phyloP scores from a whole-genome alignment of 1,139 yeast species.

The Candida sanyaensis region DNA sequence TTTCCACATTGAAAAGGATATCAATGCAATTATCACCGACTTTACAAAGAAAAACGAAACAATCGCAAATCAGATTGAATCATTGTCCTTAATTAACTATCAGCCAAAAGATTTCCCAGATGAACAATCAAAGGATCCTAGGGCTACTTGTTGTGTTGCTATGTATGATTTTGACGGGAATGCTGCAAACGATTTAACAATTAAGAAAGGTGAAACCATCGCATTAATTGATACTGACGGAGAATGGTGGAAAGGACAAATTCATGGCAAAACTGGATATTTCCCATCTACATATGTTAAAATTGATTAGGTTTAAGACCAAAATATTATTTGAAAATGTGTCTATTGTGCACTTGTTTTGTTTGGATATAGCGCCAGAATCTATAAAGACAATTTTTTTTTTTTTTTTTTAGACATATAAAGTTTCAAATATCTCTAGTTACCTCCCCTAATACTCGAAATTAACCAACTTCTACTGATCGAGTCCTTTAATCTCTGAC shows the following conservation, averaged over 20 bases:
- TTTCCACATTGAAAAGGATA: slow-evolving; percentile 2
- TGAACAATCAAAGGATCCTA: not conserved
- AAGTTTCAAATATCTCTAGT: not conserved
- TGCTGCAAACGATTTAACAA: slow-evolving; percentile 48
- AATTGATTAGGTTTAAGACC: not conserved
- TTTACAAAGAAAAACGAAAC: slow-evolving; percentile 15
- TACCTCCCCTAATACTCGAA: slow-evolving; percentile 13
- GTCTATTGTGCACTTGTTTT: too few species aligned
- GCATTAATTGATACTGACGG: slow-evolving; percentile 39
- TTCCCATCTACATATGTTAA: slow-evolving; percentile 61
- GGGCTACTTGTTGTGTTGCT: slow-evolving; percentile 29
- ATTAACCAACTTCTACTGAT: slow-evolving; percentile 43
- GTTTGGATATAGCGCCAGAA: too few species aligned
- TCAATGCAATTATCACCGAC: slow-evolving; percentile 10
- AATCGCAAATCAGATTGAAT: slow-evolving; percentile 20
- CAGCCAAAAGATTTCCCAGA: not conserved
- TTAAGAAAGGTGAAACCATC: slow-evolving; percentile 51
- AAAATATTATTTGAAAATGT: too few species aligned
- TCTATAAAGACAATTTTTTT: not conserved
- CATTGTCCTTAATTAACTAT: slow-evolving; percentile 21
- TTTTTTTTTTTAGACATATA: not conserved
- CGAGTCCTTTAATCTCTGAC: slow-evolving; percentile 49
- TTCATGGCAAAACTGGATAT: slow-evolving; percentile 47
- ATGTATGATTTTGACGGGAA: slow-evolving; percentile 32
- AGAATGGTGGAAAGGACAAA: slow-evolving; percentile 65